Conservation (phyloP, 495 filamentous ascomycete species). For the Neurospora discreta region DNA sequence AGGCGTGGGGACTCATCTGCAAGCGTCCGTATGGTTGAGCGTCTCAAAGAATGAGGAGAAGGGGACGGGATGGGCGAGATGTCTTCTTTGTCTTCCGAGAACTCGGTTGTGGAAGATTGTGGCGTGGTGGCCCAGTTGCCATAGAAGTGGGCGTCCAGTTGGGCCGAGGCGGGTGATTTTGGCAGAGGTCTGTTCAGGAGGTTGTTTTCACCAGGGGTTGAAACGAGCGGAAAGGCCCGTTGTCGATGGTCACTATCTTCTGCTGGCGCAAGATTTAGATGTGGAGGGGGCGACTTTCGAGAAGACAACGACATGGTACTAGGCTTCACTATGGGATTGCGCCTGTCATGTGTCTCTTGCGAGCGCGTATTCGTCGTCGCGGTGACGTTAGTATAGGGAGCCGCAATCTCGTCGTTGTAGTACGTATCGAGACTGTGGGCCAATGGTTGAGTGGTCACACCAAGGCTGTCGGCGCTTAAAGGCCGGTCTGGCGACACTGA, state of each 20-base stretch:
- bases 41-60: conserved; percentile 30
- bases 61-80: conserved; percentile 37
- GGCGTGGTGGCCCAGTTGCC: conserved; percentile 38
- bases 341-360: conserved; percentile 13
- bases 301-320: conserved; percentile 33
- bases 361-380: conserved; percentile 6
- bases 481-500: conserved; percentile 20
- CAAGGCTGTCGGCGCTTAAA: conserved; percentile 26
- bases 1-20: conserved; percentile 30
- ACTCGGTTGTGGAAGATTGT: conserved; percentile 29
- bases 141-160: conserved; percentile 37
- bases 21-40: conserved; percentile 17
- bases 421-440: conserved; percentile 25
- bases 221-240: not conserved
- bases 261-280: conserved; percentile 28
- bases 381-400: not conserved
- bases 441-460: conserved; percentile 22
- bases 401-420: conserved; percentile 11
- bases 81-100: conserved; percentile 31
- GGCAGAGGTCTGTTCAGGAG: conserved; percentile 41
- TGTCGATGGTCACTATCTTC: conserved; percentile 20
- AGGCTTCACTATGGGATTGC: conserved; percentile 16
- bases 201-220: conserved; percentile 7
- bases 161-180: conserved; percentile 41
- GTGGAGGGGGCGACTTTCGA: conserved; percentile 38